Percentiles rank a stretch among this genome's conserved stretches.
Conservation (phyloP, 2,329 filamentous ascomycete genomes). For the Sordariomycetes sp. region DNA sequence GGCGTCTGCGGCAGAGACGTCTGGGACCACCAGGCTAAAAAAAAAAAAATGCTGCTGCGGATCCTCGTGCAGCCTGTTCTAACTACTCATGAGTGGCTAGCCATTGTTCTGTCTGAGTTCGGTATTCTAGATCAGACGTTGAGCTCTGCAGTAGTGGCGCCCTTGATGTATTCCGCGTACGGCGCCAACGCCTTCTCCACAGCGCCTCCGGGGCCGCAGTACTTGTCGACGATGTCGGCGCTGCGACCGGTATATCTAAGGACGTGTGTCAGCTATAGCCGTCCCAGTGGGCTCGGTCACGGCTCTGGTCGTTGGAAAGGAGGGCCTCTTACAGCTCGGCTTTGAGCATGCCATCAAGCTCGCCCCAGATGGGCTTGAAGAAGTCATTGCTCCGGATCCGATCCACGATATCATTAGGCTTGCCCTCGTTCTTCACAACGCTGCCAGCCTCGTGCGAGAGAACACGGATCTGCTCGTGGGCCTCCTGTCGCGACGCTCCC, state of each 20-base stretch:
- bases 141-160: constrained; percentile 22
- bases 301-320: too few species aligned
- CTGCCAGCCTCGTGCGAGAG: constrained; percentile 65
- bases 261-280: too few species aligned
- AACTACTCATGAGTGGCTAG: too few species aligned
- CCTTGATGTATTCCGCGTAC: constrained; percentile 23
- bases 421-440: constrained; percentile 40
- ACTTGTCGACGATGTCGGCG: constrained; percentile 32
- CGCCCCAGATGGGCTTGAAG: constrained; percentile 61
- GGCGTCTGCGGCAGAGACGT: too few species aligned
- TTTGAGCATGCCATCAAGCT: constrained; percentile 58
- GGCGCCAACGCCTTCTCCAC: constrained; percentile 26
- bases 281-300: too few species aligned
- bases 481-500: constrained; percentile 65
- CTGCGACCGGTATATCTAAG: constrained; percentile 30
- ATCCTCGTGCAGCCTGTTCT: too few species aligned
- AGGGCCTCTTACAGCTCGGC: constrained; percentile 33
- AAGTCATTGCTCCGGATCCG: constrained; percentile 63
- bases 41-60: too few species aligned
- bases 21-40: too few species aligned
- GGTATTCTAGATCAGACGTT: constrained; percentile 18
- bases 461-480: constrained; percentile 80
- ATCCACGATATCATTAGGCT: constrained; percentile 71
- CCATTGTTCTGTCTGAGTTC: too few species aligned
- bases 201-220: constrained; percentile 26